phyloP scores from a whole-genome alignment of 169 alveolate species.

The Plasmodium gaboni region DNA sequence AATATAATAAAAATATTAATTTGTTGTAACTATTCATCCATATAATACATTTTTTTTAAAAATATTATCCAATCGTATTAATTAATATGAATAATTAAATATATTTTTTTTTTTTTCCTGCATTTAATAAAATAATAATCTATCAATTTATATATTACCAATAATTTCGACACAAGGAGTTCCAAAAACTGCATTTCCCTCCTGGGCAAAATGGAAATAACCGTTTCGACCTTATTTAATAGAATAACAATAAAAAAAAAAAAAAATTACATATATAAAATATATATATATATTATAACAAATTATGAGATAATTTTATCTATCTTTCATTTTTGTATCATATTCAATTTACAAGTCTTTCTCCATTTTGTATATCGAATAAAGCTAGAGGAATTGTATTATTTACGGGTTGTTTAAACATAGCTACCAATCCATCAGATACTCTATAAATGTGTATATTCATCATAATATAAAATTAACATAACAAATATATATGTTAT shows the following conservation, averaged over 20 bases:
- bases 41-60: no score
- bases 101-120: no score
- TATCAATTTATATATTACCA: constrained; percentile 58
- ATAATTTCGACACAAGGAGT: constrained; percentile 81
- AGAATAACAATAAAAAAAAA: background rate
- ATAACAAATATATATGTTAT: background rate
- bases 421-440: constrained; percentile 85
- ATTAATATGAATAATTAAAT: no score
- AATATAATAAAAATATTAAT: background rate
- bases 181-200: constrained; percentile 84
- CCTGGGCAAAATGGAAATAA: constrained; percentile 78
- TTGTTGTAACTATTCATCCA: no score
- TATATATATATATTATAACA: background rate
- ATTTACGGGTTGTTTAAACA: constrained; percentile 83
- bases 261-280: background rate
- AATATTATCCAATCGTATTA: no score
- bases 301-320: no score
- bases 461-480: background rate
- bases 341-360: constrained; percentile 75
- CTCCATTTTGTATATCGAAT: constrained; percentile 84
- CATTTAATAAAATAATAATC: no score
- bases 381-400: constrained; percentile 80
- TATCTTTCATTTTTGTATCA: background rate
- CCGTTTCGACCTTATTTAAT: constrained; percentile 71
- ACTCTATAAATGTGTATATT: constrained; percentile 70